Percentiles rank a stretch among this genome's conserved stretches.
These are phyloP conservation scores for Sporothrix variecibatus DNA, from an alignment of 2,329 filamentous ascomycete genomes.

Conservation along the genomic window DNA sequence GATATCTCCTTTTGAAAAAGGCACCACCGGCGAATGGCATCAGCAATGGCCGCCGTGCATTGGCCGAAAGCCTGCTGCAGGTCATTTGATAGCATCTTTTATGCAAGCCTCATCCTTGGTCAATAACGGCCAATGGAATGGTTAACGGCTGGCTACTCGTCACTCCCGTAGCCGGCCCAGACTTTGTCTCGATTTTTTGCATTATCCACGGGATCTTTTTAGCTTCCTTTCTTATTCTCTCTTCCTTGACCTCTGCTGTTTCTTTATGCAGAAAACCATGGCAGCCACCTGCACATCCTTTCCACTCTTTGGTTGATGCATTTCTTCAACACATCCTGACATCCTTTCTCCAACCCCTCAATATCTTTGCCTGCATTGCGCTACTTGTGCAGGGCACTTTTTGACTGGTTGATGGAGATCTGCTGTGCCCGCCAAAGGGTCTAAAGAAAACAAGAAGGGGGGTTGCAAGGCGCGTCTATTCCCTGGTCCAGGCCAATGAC, in stretches of 20 bases:
- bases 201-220: neutral
- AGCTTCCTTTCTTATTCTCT: neutral
- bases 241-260: neutral
- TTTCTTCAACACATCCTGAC: neutral
- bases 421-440: neutral
- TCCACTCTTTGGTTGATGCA: neutral
- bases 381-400: neutral
- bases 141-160: neutral
- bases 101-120: neutral
- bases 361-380: neutral
- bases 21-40: neutral
- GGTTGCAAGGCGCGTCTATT: slow-evolving; percentile 9
- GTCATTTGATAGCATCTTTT: neutral
- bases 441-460: neutral
- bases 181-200: neutral
- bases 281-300: neutral
- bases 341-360: neutral
- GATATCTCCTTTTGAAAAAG: neutral
- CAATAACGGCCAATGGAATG: neutral
- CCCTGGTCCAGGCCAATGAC: neutral
- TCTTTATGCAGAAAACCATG: neutral
- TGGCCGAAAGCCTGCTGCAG: slow-evolving; percentile 3
- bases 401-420: neutral
- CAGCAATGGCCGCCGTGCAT: neutral
- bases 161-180: neutral